Conservation (phyloP, 257 asterid genomes). For the Solanum medicagineum region DNA sequence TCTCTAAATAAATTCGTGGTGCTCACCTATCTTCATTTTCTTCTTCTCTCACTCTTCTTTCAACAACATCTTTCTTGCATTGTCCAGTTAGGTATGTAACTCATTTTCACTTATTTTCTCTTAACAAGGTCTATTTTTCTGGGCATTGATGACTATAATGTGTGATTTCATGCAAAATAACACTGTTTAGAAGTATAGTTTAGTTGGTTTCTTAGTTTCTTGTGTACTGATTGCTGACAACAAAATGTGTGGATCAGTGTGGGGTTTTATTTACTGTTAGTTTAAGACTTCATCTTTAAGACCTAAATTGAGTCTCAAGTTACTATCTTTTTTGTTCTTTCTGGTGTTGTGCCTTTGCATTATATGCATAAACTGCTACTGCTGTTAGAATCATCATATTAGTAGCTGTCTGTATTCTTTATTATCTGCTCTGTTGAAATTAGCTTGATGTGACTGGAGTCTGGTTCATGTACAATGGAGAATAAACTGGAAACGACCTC, state of each 20-base stretch:
- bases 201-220: background rate
- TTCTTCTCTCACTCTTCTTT: background rate
- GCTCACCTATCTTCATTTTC: constrained; percentile 5
- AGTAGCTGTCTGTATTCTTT: background rate
- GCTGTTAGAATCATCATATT: background rate
- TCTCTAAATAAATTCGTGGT: background rate
- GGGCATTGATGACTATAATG: background rate
- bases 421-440: background rate
- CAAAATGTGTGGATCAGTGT: background rate
- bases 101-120: background rate
- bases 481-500: background rate
- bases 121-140: background rate
- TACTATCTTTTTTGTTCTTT: background rate
- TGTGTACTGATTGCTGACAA: background rate
- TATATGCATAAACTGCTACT: background rate
- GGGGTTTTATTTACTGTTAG: background rate
- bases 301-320: background rate
- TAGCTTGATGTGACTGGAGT: background rate
- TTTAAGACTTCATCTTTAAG: background rate
- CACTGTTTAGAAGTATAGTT: background rate
- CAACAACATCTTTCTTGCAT: background rate
- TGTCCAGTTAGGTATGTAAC: constrained; percentile 4
- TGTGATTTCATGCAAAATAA: background rate
- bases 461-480: background rate
- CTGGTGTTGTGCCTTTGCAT: background rate